phyloP scores from a whole-genome alignment of 441 rosid genomes.

The Macaranga tanarius region DNA sequence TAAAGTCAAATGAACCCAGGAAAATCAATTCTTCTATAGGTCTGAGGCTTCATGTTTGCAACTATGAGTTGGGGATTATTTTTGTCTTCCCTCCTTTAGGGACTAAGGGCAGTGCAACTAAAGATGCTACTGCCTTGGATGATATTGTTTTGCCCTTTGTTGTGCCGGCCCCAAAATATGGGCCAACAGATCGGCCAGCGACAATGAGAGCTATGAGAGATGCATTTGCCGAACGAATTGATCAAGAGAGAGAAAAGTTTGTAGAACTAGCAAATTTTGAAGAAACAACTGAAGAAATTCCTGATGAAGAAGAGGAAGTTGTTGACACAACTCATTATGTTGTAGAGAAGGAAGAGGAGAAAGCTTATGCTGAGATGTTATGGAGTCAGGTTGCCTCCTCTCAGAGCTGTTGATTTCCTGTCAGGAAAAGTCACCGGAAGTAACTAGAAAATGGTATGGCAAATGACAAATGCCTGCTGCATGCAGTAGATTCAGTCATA shows the following conservation, averaged over 20 bases:
- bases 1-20: constrained; percentile 31
- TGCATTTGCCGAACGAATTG: constrained; percentile 45
- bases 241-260: constrained; percentile 33
- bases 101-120: constrained; percentile 22
- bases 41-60: constrained; percentile 64
- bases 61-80: constrained; percentile 86
- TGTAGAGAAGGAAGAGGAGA: constrained; percentile 69
- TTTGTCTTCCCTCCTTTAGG: constrained; percentile 68
- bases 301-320: constrained; percentile 57
- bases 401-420: constrained; percentile 35
- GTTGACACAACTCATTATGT: constrained; percentile 36
- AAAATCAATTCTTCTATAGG: constrained; percentile 25
- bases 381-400: constrained; percentile 75
- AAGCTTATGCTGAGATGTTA: constrained; percentile 62
- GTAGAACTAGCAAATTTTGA: constrained; percentile 40
- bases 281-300: constrained; percentile 49
- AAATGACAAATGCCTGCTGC: neutral
- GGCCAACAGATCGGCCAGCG: constrained; percentile 68
- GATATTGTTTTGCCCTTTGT: constrained; percentile 68
- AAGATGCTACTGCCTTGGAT: constrained; percentile 41
- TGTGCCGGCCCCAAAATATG: constrained; percentile 78
- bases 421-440: neutral
- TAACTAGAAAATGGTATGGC: neutral
- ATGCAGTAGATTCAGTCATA: neutral
- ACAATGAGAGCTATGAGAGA: constrained; percentile 75